Conservation (phyloP, 352 stramenopile genomes). For the Globisporangium polare region DNA sequence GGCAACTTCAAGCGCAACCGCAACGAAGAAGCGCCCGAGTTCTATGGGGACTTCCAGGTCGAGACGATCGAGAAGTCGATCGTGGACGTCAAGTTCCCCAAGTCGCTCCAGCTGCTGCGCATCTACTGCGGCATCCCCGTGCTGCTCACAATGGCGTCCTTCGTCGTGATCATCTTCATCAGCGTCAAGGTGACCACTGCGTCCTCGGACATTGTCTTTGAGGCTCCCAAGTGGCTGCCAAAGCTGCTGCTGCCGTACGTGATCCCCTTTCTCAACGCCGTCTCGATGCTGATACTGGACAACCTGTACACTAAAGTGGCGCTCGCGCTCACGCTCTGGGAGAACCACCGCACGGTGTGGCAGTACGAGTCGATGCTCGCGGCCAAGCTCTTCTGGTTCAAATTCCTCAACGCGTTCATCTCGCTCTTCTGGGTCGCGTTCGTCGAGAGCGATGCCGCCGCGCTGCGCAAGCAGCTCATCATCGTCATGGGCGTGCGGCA, state of each 20-base stretch:
- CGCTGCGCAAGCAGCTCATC: constrained; percentile 58
- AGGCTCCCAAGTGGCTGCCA: constrained; percentile 37
- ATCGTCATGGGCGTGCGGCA: constrained; percentile 72
- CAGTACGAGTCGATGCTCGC: constrained; percentile 77
- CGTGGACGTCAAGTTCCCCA: constrained; percentile 59
- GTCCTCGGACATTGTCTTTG: constrained; percentile 21
- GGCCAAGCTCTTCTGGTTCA: constrained; percentile 76
- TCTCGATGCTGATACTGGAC: constrained; percentile 71
- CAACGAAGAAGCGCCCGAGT: constrained; percentile 40
- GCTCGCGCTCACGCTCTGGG: constrained; percentile 57
- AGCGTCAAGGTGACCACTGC: constrained; percentile 38
- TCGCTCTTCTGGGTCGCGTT: constrained; percentile 81
- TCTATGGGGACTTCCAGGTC: constrained; percentile 74
- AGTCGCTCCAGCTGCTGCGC: constrained; percentile 48
- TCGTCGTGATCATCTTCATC: constrained; percentile 57
- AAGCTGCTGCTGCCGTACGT: constrained; percentile 40
- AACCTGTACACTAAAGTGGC: constrained; percentile 64
- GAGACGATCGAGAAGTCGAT: constrained; percentile 34
- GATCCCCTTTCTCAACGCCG: constrained; percentile 57
- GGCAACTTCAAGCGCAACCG: constrained; percentile 67
- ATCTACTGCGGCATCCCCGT: constrained; percentile 57
- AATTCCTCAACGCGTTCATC: constrained; percentile 81
- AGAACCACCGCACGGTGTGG: constrained; percentile 79
- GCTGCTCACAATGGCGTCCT: constrained; percentile 46
- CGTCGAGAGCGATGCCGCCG: constrained; percentile 43